Evolutionary conservation across 345 rosid species (phyloP).

Genomic region (Eucalyptus melliodora): DNA sequence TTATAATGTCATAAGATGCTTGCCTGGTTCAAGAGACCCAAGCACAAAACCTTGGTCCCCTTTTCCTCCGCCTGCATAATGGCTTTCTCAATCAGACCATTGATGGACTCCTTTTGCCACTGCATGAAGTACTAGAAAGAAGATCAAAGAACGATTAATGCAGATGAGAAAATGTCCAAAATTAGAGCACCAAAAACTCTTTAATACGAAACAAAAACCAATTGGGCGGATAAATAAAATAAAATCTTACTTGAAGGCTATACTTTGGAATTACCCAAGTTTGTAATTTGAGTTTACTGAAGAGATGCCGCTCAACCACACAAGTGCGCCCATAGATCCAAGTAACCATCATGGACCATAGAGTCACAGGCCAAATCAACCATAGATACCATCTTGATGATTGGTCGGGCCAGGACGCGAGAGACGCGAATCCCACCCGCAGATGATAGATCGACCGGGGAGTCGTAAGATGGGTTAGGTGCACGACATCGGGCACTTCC

Average conservation of each 20-base stretch:
- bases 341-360: background rate
- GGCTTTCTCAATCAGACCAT: background rate
- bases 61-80: background rate
- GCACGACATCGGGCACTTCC: constrained; percentile 47
- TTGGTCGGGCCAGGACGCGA: constrained; percentile 39
- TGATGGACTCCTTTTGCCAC: background rate
- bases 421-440: constrained; percentile 37
- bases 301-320: background rate
- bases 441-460: constrained; percentile 48
- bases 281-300: background rate
- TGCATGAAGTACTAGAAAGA: background rate
- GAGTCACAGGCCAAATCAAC: background rate
- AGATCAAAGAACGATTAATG: background rate
- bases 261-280: background rate
- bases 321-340: background rate
- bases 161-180: background rate
- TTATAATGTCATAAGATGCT: background rate
- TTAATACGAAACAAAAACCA: background rate
- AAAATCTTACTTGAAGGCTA: background rate
- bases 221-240: background rate
- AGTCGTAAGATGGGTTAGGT: constrained; percentile 50
- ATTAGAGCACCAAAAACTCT: background rate
- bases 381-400: constrained; percentile 17
- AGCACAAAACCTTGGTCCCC: background rate
- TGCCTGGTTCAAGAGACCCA: background rate